Evolutionary conservation across 805 yeast genomes (phyloP).

Genomic region (Vanderwaltozyma verrucispora): DNA sequence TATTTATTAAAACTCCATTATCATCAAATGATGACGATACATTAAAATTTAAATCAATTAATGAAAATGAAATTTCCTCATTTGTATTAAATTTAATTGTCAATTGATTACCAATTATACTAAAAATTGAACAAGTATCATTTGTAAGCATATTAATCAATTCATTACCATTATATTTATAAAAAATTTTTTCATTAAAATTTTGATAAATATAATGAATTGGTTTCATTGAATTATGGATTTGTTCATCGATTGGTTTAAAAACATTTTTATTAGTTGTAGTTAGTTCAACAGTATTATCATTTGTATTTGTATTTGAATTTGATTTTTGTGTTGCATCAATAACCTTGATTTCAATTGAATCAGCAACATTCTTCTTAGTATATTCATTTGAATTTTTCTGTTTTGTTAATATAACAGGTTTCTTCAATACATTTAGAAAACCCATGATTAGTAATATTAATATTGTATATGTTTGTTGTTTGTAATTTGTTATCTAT

Average conservation of each 20-base stretch:
- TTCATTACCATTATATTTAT: not conserved
- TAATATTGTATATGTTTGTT: too few species aligned
- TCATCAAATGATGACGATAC: too few species aligned
- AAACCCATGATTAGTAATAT: constrained; percentile 1
- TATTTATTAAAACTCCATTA: too few species aligned
- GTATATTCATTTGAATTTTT: not conserved
- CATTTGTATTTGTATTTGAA: not conserved
- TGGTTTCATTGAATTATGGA: not conserved
- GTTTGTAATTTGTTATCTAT: too few species aligned
- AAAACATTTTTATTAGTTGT: not conserved
- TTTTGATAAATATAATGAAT: not conserved
- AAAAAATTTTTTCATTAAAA: not conserved
- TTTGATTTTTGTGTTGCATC: too few species aligned
- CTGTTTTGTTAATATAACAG: not conserved
- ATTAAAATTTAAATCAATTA: too few species aligned
- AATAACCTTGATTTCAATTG: too few species aligned
- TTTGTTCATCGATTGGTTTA: not conserved
- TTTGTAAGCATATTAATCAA: not conserved
- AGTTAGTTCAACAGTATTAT: not conserved
- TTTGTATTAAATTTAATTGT: too few species aligned
- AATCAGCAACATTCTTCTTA: constrained; percentile 1
- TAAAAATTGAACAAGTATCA: not conserved
- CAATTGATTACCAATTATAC: not conserved
- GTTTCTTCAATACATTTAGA: constrained; percentile 5
- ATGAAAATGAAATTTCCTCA: too few species aligned